A percentile compares a stretch with the other conserved stretches of the same genome.
phyloP scores from a whole-genome alignment of 495 filamentous ascomycete genomes.

The Poronia punctata region DNA sequence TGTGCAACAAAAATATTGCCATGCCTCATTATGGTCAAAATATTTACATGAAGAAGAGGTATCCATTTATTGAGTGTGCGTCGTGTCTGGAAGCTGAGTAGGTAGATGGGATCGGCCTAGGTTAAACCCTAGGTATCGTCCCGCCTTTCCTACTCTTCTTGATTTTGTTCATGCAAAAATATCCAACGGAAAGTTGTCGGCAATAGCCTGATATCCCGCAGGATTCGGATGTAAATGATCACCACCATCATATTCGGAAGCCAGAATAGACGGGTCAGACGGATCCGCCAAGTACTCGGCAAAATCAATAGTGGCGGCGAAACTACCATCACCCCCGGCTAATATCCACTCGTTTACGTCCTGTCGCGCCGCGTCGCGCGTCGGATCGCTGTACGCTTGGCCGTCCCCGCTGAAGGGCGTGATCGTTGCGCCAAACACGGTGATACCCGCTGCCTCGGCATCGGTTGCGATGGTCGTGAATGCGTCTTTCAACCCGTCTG shows the following conservation, averaged over 20 bases:
- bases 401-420: slow-evolving; percentile 53
- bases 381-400: slow-evolving; percentile 47
- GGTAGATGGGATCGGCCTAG: too few species aligned
- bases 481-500: slow-evolving; percentile 44
- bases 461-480: slow-evolving; percentile 53
- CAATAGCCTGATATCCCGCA: slow-evolving; percentile 56
- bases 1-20: too few species aligned
- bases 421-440: slow-evolving; percentile 59
- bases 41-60: too few species aligned
- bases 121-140: too few species aligned
- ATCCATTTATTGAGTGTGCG: too few species aligned
- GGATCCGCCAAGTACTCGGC: slow-evolving; percentile 50
- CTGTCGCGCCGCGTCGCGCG: slow-evolving; percentile 50
- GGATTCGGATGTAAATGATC: slow-evolving; percentile 67
- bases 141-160: too few species aligned
- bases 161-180: slow-evolving; percentile 35
- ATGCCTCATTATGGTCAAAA: too few species aligned
- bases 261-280: slow-evolving; percentile 35
- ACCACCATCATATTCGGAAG: slow-evolving; percentile 52
- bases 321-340: slow-evolving; percentile 38
- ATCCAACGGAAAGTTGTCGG: slow-evolving; percentile 51
- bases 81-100: too few species aligned
- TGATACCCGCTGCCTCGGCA: slow-evolving; percentile 49
- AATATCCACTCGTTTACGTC: slow-evolving; percentile 60
- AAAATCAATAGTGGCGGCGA: slow-evolving; percentile 61